These are phyloP conservation scores for Lanmaoa pseudosensibilis DNA, from an alignment of 768 basidiomycete genomes.

Conservation along the genomic window DNA sequence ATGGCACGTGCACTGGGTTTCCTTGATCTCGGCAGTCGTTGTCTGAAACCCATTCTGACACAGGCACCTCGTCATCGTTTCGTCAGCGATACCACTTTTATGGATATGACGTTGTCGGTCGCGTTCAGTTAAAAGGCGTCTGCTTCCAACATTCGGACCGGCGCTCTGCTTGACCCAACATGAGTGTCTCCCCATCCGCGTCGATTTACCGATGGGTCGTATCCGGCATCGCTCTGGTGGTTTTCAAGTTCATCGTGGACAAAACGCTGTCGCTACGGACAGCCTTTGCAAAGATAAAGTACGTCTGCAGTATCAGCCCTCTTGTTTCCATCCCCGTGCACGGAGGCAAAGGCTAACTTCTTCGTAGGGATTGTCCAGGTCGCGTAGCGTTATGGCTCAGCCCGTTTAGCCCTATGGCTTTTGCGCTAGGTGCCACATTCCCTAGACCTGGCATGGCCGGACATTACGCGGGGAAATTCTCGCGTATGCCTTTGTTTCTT, in stretches of 20 bases:
- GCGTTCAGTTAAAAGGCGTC: background rate
- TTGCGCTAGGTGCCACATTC: conserved; percentile 32
- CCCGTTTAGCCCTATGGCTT: conserved; percentile 32
- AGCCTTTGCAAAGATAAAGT: conserved; percentile 23
- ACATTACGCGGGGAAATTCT: conserved; percentile 36
- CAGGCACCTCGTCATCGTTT: background rate
- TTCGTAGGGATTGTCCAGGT: conserved; percentile 22
- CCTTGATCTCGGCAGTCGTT: background rate
- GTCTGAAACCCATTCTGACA: background rate
- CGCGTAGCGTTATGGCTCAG: conserved; percentile 28
- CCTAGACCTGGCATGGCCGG: conserved; percentile 38
- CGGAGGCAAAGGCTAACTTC: background rate
- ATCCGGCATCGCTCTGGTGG: conserved; percentile 3
- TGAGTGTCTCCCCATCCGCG: background rate
- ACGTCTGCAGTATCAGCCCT: background rate
- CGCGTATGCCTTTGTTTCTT: conserved; percentile 28
- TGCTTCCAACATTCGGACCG: no score
- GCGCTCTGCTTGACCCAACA: background rate
- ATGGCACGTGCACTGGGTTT: background rate
- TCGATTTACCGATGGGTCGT: conserved; percentile 11
- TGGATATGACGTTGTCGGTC: background rate
- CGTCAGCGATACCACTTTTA: background rate
- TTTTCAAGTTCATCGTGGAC: conserved; percentile 6
- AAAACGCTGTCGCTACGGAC: conserved; percentile 3
- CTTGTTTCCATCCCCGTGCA: background rate